A percentile compares a stretch with the other conserved stretches of the same genome.
Conservation (phyloP, 2,329 filamentous ascomycete genomes). For the Dactylella cylindrospora region DNA sequence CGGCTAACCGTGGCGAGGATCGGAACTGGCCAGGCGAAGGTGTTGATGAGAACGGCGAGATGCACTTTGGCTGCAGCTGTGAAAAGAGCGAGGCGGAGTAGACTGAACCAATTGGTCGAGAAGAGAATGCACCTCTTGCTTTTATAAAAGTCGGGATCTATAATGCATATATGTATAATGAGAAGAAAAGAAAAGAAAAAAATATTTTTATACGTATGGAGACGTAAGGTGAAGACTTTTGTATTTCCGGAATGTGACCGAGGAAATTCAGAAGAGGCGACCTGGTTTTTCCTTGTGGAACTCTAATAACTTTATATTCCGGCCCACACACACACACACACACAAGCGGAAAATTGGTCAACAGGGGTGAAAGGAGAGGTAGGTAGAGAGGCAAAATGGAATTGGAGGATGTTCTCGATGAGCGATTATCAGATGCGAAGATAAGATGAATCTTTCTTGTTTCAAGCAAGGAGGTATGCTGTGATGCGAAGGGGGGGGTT, state of each 20-base stretch:
- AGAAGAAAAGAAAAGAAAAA: background rate
- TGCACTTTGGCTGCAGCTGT: background rate
- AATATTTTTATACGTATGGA: no score
- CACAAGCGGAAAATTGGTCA: no score
- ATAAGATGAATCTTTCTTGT: slow-evolving; percentile 19
- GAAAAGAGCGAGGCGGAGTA: background rate
- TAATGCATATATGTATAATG: background rate
- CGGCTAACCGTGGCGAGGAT: slow-evolving; percentile 25
- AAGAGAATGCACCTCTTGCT: background rate
- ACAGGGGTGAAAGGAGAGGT: background rate
- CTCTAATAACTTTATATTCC: no score
- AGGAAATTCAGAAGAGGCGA: slow-evolving; percentile 13
- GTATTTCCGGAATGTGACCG: slow-evolving; percentile 20
- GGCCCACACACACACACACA: no score
- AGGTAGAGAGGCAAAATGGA: background rate
- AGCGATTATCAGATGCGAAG: slow-evolving; percentile 40
- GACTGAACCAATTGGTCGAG: background rate
- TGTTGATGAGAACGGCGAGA: background rate
- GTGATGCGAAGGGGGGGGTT: background rate
- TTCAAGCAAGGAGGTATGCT: background rate
- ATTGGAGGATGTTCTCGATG: no score
- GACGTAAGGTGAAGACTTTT: no score
- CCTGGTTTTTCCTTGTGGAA: slow-evolving; percentile 3
- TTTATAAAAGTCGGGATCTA: slow-evolving; percentile 12
- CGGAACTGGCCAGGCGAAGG: background rate